These are phyloP conservation scores for Puccinia coronata DNA, from an alignment of 1,284 basidiomycete genomes.

Conservation along the genomic window DNA sequence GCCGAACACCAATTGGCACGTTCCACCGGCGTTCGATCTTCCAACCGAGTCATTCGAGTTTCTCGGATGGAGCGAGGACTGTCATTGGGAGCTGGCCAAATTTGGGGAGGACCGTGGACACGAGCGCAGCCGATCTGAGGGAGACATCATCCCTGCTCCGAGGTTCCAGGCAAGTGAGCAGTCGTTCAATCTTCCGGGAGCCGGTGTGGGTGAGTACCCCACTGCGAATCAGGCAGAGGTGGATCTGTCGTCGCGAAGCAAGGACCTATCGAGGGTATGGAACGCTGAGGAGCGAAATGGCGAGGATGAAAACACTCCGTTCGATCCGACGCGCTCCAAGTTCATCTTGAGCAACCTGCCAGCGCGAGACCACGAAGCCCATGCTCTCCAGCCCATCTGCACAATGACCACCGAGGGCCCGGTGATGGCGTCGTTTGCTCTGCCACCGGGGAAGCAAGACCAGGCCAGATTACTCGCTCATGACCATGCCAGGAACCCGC, in stretches of 20 bases:
- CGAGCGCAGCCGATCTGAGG: constrained; percentile 32
- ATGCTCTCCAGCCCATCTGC: neutral
- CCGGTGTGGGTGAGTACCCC: neutral
- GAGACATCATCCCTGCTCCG: neutral
- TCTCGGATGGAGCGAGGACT: constrained; percentile 1
- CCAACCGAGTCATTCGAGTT: constrained; percentile 9
- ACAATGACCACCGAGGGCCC: constrained; percentile 3
- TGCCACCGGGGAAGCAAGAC: neutral
- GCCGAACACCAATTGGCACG: no score
- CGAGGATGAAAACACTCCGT: neutral
- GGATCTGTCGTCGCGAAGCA: neutral
- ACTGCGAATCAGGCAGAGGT: neutral
- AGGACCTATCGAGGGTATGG: neutral
- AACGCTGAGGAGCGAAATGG: neutral
- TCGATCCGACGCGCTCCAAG: constrained; percentile 17
- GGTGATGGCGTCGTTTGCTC: constrained; percentile 13
- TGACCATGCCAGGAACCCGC: neutral
- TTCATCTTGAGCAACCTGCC: neutral
- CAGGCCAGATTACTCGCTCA: neutral
- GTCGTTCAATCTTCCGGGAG: neutral
- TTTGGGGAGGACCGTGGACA: constrained; percentile 15
- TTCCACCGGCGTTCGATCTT: no score
- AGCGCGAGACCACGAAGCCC: neutral
- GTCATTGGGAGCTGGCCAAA: neutral
- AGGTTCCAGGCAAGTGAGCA: neutral